These are phyloP conservation scores for Coniella vitis DNA, from an alignment of 2,329 filamentous ascomycete genomes.

Conservation along the genomic window DNA sequence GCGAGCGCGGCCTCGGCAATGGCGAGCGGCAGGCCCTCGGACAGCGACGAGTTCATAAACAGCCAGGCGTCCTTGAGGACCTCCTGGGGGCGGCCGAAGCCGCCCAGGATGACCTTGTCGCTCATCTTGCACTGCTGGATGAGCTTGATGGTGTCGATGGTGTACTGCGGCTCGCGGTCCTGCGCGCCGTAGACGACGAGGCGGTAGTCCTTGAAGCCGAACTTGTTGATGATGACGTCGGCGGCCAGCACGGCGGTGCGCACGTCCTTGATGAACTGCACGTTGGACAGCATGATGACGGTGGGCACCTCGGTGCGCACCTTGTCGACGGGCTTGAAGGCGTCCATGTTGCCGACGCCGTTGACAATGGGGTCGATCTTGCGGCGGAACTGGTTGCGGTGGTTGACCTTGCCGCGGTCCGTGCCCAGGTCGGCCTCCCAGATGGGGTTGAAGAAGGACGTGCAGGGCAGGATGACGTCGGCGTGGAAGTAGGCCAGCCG, in stretches of 20 bases:
- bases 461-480: conserved; percentile 51
- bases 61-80: conserved; percentile 51
- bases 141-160: conserved; percentile 51
- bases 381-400: conserved; percentile 49
- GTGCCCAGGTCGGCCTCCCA: conserved; percentile 59
- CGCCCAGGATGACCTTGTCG: conserved; percentile 43
- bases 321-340: conserved; percentile 52
- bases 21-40: conserved; percentile 48
- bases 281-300: conserved; percentile 59
- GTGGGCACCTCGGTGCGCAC: conserved; percentile 53
- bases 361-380: conserved; percentile 61
- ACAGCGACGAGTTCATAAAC: conserved; percentile 51
- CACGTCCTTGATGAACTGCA: conserved; percentile 55
- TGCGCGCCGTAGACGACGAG: conserved; percentile 58
- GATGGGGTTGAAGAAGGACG: conserved; percentile 56
- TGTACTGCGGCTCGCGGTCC: conserved; percentile 55
- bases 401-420: conserved; percentile 47
- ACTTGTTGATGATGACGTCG: conserved; percentile 59
- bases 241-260: conserved; percentile 57
- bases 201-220: conserved; percentile 58
- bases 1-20: conserved; percentile 52
- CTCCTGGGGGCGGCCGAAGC: conserved; percentile 49
- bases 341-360: conserved; percentile 57
- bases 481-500: conserved; percentile 44
- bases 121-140: conserved; percentile 49